A percentile compares a stretch with the other conserved stretches of the same genome.
Evolutionary conservation across 805 yeast species (phyloP).

Genomic region (Groenewaldozyma salmanticensis): DNA sequence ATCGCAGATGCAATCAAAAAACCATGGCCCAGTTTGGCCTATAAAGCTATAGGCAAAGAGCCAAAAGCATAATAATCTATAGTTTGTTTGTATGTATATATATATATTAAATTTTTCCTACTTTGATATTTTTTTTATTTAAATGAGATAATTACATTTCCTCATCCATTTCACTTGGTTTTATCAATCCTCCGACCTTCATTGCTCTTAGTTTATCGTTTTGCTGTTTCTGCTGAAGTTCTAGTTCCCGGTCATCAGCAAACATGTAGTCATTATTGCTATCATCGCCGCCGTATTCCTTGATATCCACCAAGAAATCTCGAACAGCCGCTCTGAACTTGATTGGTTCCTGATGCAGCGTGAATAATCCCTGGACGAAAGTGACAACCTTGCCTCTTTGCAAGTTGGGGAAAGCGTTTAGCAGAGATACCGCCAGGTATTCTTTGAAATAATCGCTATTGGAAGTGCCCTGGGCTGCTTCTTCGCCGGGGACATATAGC

Average conservation of each 20-base stretch:
- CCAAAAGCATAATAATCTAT: background rate
- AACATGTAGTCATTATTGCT: conserved; percentile 69
- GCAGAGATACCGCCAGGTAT: conserved; percentile 70
- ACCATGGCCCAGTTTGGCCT: conserved; percentile 12
- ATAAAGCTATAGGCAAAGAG: background rate
- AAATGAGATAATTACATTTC: conserved; percentile 4
- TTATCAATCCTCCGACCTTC: conserved; percentile 84
- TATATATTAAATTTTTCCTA: background rate
- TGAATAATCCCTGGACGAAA: conserved; percentile 64
- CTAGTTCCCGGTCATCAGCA: conserved; percentile 85
- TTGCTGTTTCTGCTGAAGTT: conserved; percentile 56
- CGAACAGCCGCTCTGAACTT: conserved; percentile 79
- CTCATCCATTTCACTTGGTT: conserved; percentile 92
- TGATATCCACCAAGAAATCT: conserved; percentile 93
- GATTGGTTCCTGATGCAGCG: conserved; percentile 59
- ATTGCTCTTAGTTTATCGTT: conserved; percentile 67
- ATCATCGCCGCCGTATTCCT: conserved; percentile 83
- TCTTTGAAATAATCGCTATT: conserved; percentile 71
- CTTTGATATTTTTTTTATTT: background rate
- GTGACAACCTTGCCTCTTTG: conserved; percentile 72
- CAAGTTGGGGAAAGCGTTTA: conserved; percentile 87
- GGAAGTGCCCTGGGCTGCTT: conserved; percentile 66
- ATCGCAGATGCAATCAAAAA: conserved; percentile 63
- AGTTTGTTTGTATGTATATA: background rate
- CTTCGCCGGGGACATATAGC: conserved; percentile 68